Evolutionary conservation across 1,284 basidiomycete species (phyloP), one percentile per base, ranked within the genome.

Genomic region (Cutaneotrichosporon sp.): DNA sequence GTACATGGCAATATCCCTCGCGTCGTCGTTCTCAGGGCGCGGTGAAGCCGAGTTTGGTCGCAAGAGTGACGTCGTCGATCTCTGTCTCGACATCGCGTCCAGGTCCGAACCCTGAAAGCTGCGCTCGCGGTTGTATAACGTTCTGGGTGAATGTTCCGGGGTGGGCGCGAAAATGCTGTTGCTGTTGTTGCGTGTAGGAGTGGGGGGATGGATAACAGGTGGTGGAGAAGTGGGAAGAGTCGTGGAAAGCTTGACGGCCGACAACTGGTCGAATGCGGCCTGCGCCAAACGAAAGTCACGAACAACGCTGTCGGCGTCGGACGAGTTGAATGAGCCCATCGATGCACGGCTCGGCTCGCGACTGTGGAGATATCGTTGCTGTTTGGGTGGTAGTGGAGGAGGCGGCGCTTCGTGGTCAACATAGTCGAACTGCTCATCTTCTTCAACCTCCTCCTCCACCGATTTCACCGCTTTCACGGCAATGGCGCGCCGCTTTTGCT

Each of bases 1-100:
- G 65, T 93, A 93, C 9, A 62, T 37, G 0, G 75, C 74, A 22
- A 75, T 63, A 4, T 65, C 62, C 16, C 61, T 56, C 14, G 52
- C 59, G 22, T 67, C 59, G 39, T 57, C 49, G n/a, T 58, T 50
- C 16, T 22, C 24, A 22, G 50, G 53, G 12, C 43, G 14, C 5
- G 57, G 54, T 4, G 53, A 55, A 5, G 53, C 26, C 19, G 42
- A 46, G 38, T 52, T 57, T 4, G 51, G 47, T 9, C 55, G 47
- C 33, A 44, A 26, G 9, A 52, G 20, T 6, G 51, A 52, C 5
- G 34, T 39, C 25, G 48, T 42, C 2, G 54, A 56, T n/a, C 46
- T 39, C 29, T 52, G 51, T n/a, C 55, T 43, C 4, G 24, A 19
- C 24, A 50, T 14, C 35, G 31, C 3, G 19, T 51, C 49, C 5